These are phyloP conservation scores for Candida namnaoensis DNA, from an alignment of 805 yeast species.

Conservation along the genomic window DNA sequence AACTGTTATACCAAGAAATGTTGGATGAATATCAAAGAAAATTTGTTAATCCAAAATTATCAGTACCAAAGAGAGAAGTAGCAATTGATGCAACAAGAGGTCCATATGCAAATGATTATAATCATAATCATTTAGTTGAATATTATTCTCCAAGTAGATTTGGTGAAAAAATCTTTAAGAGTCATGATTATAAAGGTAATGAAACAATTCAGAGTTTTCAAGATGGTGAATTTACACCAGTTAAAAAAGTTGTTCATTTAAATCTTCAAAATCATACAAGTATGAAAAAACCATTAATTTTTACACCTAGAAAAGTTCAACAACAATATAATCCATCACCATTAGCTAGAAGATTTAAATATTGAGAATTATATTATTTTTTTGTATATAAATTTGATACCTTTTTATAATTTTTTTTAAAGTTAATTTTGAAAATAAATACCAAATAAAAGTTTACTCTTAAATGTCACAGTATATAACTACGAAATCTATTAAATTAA, in stretches of 20 bases:
- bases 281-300: not conserved
- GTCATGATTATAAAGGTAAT: slow-evolving; percentile 32
- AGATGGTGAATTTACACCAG: slow-evolving; percentile 22
- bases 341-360: slow-evolving; percentile 7
- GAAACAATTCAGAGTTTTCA: slow-evolving; percentile 21
- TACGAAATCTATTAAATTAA: too few relatives aligned
- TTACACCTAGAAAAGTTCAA: not conserved
- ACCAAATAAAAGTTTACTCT: too few relatives aligned
- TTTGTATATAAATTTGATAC: too few relatives aligned
- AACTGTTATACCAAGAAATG: slow-evolving; percentile 49
- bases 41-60: slow-evolving; percentile 48
- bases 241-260: slow-evolving; percentile 9
- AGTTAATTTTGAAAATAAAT: too few relatives aligned
- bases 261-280: slow-evolving; percentile 2
- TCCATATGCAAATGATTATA: slow-evolving; percentile 10
- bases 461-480: too few relatives aligned
- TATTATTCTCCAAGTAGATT: slow-evolving; percentile 22
- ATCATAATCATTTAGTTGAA: slow-evolving; percentile 10
- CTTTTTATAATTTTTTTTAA: too few relatives aligned
- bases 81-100: slow-evolving; percentile 46
- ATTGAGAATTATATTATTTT: too few relatives aligned
- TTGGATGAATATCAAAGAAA: slow-evolving; percentile 56
- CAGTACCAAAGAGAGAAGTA: slow-evolving; percentile 47
- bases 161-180: slow-evolving; percentile 33
- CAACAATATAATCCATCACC: slow-evolving; percentile 15